A percentile compares a stretch with the other conserved stretches of the same genome.
Evolutionary conservation across 2,329 filamentous ascomycete species (phyloP).

Genomic region (Xenoacremonium recifei): DNA sequence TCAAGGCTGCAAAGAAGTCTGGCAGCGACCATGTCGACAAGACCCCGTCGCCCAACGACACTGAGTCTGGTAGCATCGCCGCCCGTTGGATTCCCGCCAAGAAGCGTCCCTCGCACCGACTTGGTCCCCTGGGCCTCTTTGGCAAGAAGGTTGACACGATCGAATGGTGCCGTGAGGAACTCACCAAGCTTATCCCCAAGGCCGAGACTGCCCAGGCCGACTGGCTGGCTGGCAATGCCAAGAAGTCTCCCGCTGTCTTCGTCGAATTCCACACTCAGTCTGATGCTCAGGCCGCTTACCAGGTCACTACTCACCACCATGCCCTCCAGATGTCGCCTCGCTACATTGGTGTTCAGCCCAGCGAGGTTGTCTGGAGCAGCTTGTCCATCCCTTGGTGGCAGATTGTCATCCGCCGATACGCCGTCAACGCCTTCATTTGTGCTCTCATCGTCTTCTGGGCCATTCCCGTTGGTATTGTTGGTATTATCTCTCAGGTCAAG

Average conservation of each 20-base stretch:
- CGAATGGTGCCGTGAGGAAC: slow-evolving; percentile 68
- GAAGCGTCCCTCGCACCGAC: slow-evolving; percentile 68
- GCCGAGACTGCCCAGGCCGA: slow-evolving; percentile 63
- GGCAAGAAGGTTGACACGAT: slow-evolving; percentile 77
- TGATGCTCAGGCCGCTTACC: slow-evolving; percentile 82
- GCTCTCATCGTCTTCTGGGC: slow-evolving; percentile 85
- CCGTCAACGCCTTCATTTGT: slow-evolving; percentile 64
- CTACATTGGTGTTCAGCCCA: slow-evolving; percentile 76
- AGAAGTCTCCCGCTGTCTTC: slow-evolving; percentile 74
- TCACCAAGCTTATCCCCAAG: slow-evolving; percentile 58
- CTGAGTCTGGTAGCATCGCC: slow-evolving; percentile 64
- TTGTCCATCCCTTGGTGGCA: slow-evolving; percentile 70
- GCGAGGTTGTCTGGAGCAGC: slow-evolving; percentile 85
- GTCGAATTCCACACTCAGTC: slow-evolving; percentile 84
- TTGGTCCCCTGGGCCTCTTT: slow-evolving; percentile 62
- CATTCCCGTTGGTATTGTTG: slow-evolving; percentile 73
- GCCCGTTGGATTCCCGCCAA: slow-evolving; percentile 66
- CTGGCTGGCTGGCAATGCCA: slow-evolving; percentile 63
- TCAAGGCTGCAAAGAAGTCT: slow-evolving; percentile 33
- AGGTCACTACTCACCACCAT: slow-evolving; percentile 77
- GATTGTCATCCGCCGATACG: slow-evolving; percentile 65
- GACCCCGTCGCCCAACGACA: slow-evolving; percentile 51
- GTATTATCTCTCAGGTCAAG: slow-evolving; percentile 79
- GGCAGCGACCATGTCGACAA: slow-evolving; percentile 20
- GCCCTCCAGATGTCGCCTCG: slow-evolving; percentile 82